Percentiles rank a stretch among this genome's conserved stretches.
phyloP scores from a whole-genome alignment of 345 rosid genomes.

The Eucalyptus fibrosa region DNA sequence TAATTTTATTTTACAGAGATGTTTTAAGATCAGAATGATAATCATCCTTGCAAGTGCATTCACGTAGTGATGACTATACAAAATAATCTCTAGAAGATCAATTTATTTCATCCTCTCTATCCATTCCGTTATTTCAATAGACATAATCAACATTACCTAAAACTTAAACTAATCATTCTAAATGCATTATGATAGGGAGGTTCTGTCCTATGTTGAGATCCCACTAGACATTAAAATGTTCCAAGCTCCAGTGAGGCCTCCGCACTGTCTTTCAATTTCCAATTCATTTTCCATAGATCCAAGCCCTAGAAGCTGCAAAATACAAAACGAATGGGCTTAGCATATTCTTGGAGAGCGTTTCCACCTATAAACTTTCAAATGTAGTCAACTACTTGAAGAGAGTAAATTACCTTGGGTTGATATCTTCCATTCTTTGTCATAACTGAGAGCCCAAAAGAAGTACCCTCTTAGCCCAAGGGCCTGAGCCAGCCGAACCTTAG shows the following conservation, averaged over 20 bases:
- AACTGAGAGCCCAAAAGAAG: conserved; percentile 12
- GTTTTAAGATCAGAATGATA: neutral
- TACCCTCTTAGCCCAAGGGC: conserved; percentile 2
- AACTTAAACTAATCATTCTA: neutral
- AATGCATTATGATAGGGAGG: neutral
- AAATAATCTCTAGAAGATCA: neutral
- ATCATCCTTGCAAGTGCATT: neutral
- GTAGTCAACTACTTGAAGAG: neutral
- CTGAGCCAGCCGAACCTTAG: neutral
- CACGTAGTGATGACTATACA: neutral
- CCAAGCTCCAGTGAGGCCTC: neutral
- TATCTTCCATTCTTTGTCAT: conserved; percentile 4
- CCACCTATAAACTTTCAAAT: too few relatives aligned
- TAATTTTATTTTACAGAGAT: neutral
- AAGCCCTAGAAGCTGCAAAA: neutral
- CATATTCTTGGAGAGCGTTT: neutral
- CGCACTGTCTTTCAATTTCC: neutral
- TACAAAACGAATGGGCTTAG: neutral
- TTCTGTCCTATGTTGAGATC: neutral
- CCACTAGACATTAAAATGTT: neutral
- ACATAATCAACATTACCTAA: neutral
- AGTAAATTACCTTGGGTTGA: neutral
- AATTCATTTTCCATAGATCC: neutral
- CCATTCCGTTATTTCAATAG: neutral
- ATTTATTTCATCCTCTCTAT: neutral